Evolutionary conservation across 148 eudicot species (phyloP).

Genomic region (Dianthus caryophyllus): DNA sequence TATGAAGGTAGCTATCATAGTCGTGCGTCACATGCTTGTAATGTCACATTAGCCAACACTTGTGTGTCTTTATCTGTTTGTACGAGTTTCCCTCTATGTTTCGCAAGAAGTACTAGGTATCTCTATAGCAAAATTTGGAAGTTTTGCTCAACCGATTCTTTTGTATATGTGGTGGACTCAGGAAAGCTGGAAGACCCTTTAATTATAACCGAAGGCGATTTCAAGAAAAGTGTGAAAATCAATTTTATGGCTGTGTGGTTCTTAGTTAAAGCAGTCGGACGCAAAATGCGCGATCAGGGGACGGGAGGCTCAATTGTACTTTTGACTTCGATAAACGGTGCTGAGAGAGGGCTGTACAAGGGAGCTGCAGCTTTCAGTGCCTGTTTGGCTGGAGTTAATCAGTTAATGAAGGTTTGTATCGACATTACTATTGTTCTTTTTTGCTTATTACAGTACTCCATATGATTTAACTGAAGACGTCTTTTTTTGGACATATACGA

Average conservation of each 20-base stretch:
- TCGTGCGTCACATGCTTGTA: background rate
- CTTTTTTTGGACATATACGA: too few relatives aligned
- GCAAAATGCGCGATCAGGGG: slow-evolving; percentile 70
- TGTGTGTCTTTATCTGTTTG: background rate
- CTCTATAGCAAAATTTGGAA: background rate
- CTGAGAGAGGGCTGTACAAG: slow-evolving; percentile 84
- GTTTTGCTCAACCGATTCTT: slow-evolving; percentile 2
- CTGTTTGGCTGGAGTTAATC: slow-evolving; percentile 76
- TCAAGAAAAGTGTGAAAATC: slow-evolving; percentile 60
- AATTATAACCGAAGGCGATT: slow-evolving; percentile 53
- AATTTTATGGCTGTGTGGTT: slow-evolving; percentile 83
- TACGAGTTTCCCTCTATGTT: background rate
- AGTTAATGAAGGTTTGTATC: slow-evolving; percentile 66
- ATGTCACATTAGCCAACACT: background rate
- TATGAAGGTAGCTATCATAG: slow-evolving; percentile 63
- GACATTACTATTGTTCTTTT: background rate
- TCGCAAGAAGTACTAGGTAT: background rate
- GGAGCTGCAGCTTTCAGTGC: slow-evolving; percentile 92
- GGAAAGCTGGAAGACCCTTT: slow-evolving; percentile 82
- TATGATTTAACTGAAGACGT: background rate
- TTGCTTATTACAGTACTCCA: too few relatives aligned
- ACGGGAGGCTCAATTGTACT: slow-evolving; percentile 82
- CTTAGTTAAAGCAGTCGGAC: slow-evolving; percentile 67
- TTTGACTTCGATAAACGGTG: slow-evolving; percentile 69
- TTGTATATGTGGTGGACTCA: slow-evolving; percentile 25